Evolutionary conservation across 805 yeast genomes (phyloP).

Genomic region (Ogataea corticis): DNA sequence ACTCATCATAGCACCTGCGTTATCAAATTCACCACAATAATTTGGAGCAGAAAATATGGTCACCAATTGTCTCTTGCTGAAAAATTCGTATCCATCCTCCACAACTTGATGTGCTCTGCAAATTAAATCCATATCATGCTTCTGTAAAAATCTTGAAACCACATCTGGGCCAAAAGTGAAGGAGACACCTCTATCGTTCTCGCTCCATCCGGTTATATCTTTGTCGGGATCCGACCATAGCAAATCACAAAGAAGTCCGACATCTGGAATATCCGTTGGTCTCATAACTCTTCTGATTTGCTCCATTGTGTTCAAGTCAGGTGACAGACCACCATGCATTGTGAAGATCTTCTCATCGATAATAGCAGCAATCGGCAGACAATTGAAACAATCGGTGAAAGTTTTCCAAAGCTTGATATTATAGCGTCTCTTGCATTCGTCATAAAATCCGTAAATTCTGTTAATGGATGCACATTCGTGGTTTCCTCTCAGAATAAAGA

Average conservation of each 20-base stretch:
- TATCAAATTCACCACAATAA: conserved; percentile 98
- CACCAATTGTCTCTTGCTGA: conserved; percentile 92
- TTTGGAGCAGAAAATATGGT: conserved; percentile 96
- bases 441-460: conserved; percentile 97
- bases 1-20: conserved; percentile 99
- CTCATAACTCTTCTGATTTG: conserved; percentile 98
- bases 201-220: conserved; percentile 98
- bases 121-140: conserved; percentile 96
- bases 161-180: conserved; percentile 99
- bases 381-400: conserved; percentile 96
- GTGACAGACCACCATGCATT: conserved; percentile 98
- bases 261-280: conserved; percentile 98
- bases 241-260: conserved; percentile 92
- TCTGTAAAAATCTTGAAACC: conserved; percentile 91
- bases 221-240: conserved; percentile 99
- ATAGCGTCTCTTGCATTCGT: conserved; percentile 97
- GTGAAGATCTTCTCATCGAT: conserved; percentile 97
- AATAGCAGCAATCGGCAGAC: conserved; percentile 97
- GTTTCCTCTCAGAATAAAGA: conserved; percentile 94
- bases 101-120: conserved; percentile 99
- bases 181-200: conserved; percentile 98
- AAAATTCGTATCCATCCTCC: conserved; percentile 98
- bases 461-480: conserved; percentile 98
- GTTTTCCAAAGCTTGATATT: conserved; percentile 99
- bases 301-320: conserved; percentile 97